Evolutionary conservation across 2,329 filamentous ascomycete genomes (phyloP).

Genomic region (Salinomyces thailandicus): DNA sequence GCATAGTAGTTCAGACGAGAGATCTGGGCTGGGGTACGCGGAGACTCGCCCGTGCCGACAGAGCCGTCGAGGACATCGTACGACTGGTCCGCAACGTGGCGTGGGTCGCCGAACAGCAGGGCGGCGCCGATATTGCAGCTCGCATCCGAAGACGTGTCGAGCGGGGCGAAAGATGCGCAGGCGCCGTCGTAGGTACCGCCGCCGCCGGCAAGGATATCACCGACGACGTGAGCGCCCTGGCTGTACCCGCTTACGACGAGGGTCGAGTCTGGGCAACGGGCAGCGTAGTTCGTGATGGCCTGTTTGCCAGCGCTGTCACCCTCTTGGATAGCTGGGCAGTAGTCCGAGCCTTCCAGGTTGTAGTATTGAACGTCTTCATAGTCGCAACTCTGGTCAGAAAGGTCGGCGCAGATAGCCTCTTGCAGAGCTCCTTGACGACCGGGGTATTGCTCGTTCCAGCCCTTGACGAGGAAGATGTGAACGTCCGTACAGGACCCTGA

Average conservation of each 20-base stretch:
- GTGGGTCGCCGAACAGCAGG: slow-evolving; percentile 21
- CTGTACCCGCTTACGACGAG: slow-evolving; percentile 36
- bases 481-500: slow-evolving; percentile 13
- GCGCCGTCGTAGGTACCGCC: slow-evolving; percentile 27
- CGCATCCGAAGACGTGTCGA: slow-evolving; percentile 17
- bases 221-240: slow-evolving; percentile 30
- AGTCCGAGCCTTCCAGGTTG: slow-evolving; percentile 17
- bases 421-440: slow-evolving; percentile 13
- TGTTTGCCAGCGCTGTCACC: slow-evolving; percentile 27
- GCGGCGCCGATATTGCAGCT: slow-evolving; percentile 13
- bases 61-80: slow-evolving; percentile 22
- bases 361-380: slow-evolving; percentile 16
- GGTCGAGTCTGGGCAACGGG: slow-evolving; percentile 31
- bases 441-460: slow-evolving; percentile 14
- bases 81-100: slow-evolving; percentile 19
- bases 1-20: slow-evolving; percentile 17
- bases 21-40: slow-evolving; percentile 23
- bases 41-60: slow-evolving; percentile 16
- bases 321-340: slow-evolving; percentile 30
- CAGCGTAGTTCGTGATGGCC: slow-evolving; percentile 32
- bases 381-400: slow-evolving; percentile 10
- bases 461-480: slow-evolving; percentile 15
- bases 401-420: slow-evolving; percentile 13
- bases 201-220: slow-evolving; percentile 19
- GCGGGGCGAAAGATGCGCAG: slow-evolving; percentile 8